Evolutionary conservation across 345 rosid species (phyloP), one percentile per base, ranked within the genome.

Genomic region (Excoecaria cochinchinensis): DNA sequence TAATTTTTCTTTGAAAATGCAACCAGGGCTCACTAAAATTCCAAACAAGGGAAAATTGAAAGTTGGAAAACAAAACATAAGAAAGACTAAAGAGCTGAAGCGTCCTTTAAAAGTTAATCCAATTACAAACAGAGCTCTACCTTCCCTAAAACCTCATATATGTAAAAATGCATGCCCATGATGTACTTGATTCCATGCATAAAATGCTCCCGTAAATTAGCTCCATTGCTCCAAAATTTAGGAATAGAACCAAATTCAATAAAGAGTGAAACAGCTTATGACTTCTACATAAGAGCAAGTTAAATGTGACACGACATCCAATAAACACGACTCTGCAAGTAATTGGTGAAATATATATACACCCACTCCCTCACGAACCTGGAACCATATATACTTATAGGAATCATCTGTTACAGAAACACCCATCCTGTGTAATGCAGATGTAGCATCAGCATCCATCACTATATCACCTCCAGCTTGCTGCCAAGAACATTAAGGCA

Each of bases 391-490:
- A 80, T 83, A 93, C 80, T 93, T 95, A 75, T 63, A 88, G 85
- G 94, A 89, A 80, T 93, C 98, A 68, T 93, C 88, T 25, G 97
- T 92, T 31, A 87, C 80, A 74, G 81, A 67, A 55, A 93, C 86
- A 59, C 92, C 98, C 75, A 82, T 86, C 88, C 81, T 86, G 83
- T 88, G 95, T 84, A 95, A 79, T 59, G 89, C 79, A 72, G 95
- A 88, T 25, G 98, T 95, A 73, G 98, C 95, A 84, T 95, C 93
- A 77, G 94, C 99, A 89, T 90, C 93, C 98, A 95, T 88, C 74
- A 82, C 85, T 76, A 95, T 88, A 74, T 91, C 84, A 62, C 90
- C 98, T 84, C 97, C 97, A 86, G 85, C 87, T 91, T 91, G 95
- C 99, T 91, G 90, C 68, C 39, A 83, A 70, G 76, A 63, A 67